Percentiles rank a stretch among this genome's conserved stretches.
Evolutionary conservation across 1,284 basidiomycete genomes (phyloP).

Genomic region (Fomitopsis schrenkii): DNA sequence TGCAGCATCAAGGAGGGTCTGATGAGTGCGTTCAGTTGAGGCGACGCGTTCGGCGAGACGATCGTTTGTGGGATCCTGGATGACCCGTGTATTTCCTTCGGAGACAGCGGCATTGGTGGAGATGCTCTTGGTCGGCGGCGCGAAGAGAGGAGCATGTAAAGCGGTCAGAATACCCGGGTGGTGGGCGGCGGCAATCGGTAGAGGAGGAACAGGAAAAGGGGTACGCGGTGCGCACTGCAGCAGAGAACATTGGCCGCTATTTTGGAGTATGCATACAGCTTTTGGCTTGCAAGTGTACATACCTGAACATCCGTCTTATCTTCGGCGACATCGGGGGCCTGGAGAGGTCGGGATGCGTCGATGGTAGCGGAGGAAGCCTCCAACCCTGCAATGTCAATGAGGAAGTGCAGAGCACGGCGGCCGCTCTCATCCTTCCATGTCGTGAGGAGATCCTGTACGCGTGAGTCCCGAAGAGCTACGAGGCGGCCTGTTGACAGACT

Average conservation of each 20-base stretch:
- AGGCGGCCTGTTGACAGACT: conserved; percentile 32
- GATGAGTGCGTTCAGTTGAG: background rate
- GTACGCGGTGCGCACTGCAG: conserved; percentile 8
- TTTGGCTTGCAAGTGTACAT: background rate
- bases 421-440: conserved; percentile 30
- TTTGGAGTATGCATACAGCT: background rate
- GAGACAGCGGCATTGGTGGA: background rate
- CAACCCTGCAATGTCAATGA: conserved; percentile 29
- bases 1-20: background rate
- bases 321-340: background rate
- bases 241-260: background rate
- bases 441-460: conserved; percentile 27
- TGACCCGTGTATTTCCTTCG: background rate
- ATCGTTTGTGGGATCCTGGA: background rate
- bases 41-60: background rate
- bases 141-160: conserved; percentile 14
- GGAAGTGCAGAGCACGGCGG: conserved; percentile 27
- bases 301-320: conserved; percentile 1
- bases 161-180: conserved; percentile 33
- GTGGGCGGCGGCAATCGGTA: conserved; percentile 46
- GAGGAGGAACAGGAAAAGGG: conserved; percentile 23
- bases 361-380: background rate
- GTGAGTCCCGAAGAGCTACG: conserved; percentile 30
- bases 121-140: background rate
- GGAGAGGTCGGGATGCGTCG: background rate